phyloP scores from a whole-genome alignment of 192 early-diverging fungal species.

The Dissophora ornata region DNA sequence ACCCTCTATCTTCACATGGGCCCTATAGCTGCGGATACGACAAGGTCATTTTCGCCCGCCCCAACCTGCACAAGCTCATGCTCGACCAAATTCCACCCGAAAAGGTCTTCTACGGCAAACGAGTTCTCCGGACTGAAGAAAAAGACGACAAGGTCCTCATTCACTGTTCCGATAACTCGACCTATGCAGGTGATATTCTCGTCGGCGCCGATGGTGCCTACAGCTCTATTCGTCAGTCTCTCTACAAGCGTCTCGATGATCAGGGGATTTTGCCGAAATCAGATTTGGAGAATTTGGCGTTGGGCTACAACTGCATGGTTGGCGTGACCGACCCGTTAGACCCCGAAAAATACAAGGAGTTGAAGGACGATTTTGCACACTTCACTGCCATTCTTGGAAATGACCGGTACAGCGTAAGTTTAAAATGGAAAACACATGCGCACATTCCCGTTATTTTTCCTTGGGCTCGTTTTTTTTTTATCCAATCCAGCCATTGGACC shows the following conservation, averaged over 20 bases:
- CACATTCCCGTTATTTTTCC: too few relatives aligned
- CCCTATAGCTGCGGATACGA: constrained; percentile 28
- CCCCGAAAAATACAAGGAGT: constrained; percentile 13
- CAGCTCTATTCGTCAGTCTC: constrained; percentile 23
- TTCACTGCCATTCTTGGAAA: constrained; percentile 14
- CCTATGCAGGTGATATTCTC: constrained; percentile 28
- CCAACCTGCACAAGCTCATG: constrained; percentile 15
- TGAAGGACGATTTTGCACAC: constrained; percentile 20
- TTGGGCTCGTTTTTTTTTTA: neutral
- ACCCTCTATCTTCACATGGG: neutral
- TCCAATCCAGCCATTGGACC: neutral
- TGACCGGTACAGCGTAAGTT: constrained; percentile 1
- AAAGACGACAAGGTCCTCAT: constrained; percentile 21
- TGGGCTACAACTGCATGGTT: constrained; percentile 25
- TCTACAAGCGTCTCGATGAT: constrained; percentile 10
- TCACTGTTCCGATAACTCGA: constrained; percentile 23
- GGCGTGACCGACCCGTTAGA: constrained; percentile 30
- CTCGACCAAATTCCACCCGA: constrained; percentile 17
- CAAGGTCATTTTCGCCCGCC: constrained; percentile 27
- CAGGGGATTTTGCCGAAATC: constrained; percentile 5
- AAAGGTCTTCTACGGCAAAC: constrained; percentile 20
- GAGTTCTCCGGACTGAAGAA: constrained; percentile 18
- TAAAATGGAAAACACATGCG: neutral
- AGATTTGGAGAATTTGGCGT: constrained; percentile 14
- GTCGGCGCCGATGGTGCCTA: constrained; percentile 40